Percentiles rank a stretch among this genome's conserved stretches.
phyloP scores from a whole-genome alignment of 768 basidiomycete species.

The Mycena capillaripes region DNA sequence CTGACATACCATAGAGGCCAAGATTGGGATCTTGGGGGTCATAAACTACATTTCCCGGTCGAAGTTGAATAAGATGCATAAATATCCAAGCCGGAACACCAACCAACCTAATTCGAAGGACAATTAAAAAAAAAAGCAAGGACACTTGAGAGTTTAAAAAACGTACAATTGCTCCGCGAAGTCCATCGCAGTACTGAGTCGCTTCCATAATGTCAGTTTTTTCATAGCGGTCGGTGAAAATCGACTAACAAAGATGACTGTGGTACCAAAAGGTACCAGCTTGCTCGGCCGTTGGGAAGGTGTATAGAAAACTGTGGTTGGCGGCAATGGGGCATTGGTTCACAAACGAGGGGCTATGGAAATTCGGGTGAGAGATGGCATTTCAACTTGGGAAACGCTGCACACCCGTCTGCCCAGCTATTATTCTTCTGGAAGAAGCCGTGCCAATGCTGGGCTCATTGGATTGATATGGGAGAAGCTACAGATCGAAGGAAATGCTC shows the following conservation, averaged over 20 bases:
- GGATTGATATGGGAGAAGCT: background rate
- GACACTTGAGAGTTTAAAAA: too few relatives aligned
- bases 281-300: background rate
- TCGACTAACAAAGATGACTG: conserved; percentile 38
- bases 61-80: background rate
- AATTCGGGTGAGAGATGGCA: too few relatives aligned
- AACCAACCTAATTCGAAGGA: too few relatives aligned
- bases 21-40: background rate
- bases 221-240: background rate
- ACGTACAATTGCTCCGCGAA: conserved; percentile 59
- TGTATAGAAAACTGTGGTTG: conserved; percentile 11
- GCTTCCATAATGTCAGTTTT: background rate
- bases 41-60: conserved; percentile 35
- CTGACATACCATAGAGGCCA: background rate
- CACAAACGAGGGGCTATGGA: background rate
- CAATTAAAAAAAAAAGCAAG: too few relatives aligned
- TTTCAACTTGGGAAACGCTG: background rate
- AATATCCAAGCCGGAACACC: too few relatives aligned
- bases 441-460: conserved; percentile 34
- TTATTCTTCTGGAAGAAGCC: conserved; percentile 50
- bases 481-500: conserved; percentile 16
- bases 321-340: conserved; percentile 9
- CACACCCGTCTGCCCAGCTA: conserved; percentile 39
- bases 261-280: conserved; percentile 52
- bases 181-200: conserved; percentile 60